These are phyloP conservation scores for Plasmodium malariae DNA, from an alignment of 169 alveolate genomes.

Conservation along the genomic window DNA sequence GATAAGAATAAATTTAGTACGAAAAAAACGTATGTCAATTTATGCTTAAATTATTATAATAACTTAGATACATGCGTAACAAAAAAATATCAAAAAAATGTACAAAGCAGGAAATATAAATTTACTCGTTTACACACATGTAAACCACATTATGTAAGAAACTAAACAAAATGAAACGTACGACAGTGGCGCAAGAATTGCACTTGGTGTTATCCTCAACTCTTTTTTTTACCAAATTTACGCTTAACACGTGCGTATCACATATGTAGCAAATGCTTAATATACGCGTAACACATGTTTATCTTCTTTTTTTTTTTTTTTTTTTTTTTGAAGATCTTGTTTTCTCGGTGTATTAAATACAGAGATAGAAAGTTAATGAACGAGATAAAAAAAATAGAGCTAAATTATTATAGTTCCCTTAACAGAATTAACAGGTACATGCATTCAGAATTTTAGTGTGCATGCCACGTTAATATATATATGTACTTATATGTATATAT, in stretches of 20 bases:
- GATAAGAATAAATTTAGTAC: background rate
- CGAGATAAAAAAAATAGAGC: constrained; percentile 57
- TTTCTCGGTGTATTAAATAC: constrained; percentile 43
- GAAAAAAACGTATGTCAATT: constrained; percentile 40
- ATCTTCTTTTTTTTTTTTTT: constrained; percentile 3
- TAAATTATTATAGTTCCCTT: constrained; percentile 47
- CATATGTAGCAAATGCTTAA: too few relatives aligned
- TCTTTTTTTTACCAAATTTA: too few relatives aligned
- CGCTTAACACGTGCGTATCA: too few relatives aligned
- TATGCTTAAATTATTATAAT: constrained; percentile 55
- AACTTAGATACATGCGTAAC: constrained; percentile 52
- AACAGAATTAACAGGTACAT: constrained; percentile 12
- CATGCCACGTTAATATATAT: background rate
- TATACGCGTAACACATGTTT: too few relatives aligned
- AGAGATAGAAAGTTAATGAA: constrained; percentile 59
- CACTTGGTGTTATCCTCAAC: too few relatives aligned
- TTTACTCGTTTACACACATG: constrained; percentile 64
- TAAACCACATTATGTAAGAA: constrained; percentile 62
- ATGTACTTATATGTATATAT: background rate
- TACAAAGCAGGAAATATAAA: constrained; percentile 42
- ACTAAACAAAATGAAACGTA: too few relatives aligned
- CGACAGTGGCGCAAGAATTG: too few relatives aligned
- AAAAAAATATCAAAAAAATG: constrained; percentile 47
- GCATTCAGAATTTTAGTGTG: background rate
- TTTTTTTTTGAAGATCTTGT: constrained; percentile 15